phyloP scores from a whole-genome alignment of 2,329 filamentous ascomycete genomes.

The Sclerotinia nivalis region DNA sequence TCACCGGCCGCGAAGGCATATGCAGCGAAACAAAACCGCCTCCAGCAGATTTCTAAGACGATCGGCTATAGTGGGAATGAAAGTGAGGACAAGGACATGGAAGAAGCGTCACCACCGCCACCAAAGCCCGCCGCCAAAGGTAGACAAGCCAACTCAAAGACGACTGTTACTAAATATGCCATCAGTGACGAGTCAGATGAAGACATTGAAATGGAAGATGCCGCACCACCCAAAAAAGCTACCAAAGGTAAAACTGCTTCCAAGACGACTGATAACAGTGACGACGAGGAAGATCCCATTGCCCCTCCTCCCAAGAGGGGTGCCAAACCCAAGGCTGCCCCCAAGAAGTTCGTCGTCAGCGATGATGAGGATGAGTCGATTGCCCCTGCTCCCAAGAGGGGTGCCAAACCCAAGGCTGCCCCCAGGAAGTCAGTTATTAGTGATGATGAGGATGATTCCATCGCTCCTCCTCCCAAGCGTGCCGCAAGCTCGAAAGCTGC shows the following conservation, averaged over 20 bases:
- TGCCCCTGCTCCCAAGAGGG: constrained; percentile 43
- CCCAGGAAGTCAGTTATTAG: constrained; percentile 18
- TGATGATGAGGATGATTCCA: constrained; percentile 21
- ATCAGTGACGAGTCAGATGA: constrained; percentile 37
- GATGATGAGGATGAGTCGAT: constrained; percentile 37
- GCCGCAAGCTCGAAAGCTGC: not conserved
- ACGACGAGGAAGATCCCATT: constrained; percentile 27
- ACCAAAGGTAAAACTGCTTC: constrained; percentile 10
- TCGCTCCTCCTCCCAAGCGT: constrained; percentile 15
- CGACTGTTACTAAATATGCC: constrained; percentile 9
- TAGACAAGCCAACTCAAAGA: constrained; percentile 1
- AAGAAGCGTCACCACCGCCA: constrained; percentile 34
- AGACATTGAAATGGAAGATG: constrained; percentile 28
- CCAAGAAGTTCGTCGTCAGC: constrained; percentile 31
- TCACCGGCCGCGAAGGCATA: constrained; percentile 48
- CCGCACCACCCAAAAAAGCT: constrained; percentile 25
- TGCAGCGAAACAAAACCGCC: constrained; percentile 52
- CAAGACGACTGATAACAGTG: constrained; percentile 25
- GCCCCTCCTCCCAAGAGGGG: constrained; percentile 23
- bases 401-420: constrained; percentile 10
- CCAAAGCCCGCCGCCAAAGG: constrained; percentile 36
- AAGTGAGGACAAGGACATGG: constrained; percentile 34
- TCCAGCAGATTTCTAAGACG: constrained; percentile 46
- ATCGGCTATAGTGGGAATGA: constrained; percentile 45
- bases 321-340: constrained; percentile 26